Evolutionary conservation across 1,284 basidiomycete genomes (phyloP), one percentile per base, ranked within the genome.

Genomic region (Rhodotorula sp.): DNA sequence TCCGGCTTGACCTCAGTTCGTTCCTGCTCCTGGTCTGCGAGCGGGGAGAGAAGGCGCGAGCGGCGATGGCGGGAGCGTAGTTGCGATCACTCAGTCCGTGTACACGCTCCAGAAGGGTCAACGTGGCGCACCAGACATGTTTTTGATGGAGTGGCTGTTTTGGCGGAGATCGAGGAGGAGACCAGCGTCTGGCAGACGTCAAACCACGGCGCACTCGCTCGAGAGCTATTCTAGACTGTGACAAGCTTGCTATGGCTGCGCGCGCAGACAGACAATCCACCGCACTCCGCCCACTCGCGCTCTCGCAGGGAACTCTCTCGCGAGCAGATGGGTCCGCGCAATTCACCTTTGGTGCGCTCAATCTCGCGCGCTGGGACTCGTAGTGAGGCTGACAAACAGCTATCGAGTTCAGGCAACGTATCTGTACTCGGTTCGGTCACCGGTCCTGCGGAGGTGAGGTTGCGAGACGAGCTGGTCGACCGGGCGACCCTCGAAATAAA

Each of bases 361-460:
- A 31, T 22, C 48, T 30, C 63, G 28, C 50, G 40, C 30, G 24
- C 0, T 11, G 18, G 0, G 7, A 26, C 30, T 5, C 3, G 7
- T 13, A 4, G 46, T 56, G 28, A 57, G 31, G 52, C 47, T 47
- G 34, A 22, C 44, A 28, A 3, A 9, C 11, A 10, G 18, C 4
- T 6, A 7, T 13, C 2, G 15, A n/a, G 5, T 26, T 20, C 71
- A 83, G 82, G 83, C 28, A 46, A 60, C 53, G 62, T 73, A 4
- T 47, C 62, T 4, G 64, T 69, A 10, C 58, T 84, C 9, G 83
- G 83, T 0, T 81, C 81, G 1, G 79, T 84, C 44, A 79, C 80
- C 16, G 85, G 85, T 7, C 85, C 85, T 2, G 79, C 80, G 20
- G 85, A 85, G 73, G 84, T 85, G 1, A 78, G 83, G 54, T 76